Conservation (phyloP, 169 alveolate species). For the Plasmodium vivax region DNA sequence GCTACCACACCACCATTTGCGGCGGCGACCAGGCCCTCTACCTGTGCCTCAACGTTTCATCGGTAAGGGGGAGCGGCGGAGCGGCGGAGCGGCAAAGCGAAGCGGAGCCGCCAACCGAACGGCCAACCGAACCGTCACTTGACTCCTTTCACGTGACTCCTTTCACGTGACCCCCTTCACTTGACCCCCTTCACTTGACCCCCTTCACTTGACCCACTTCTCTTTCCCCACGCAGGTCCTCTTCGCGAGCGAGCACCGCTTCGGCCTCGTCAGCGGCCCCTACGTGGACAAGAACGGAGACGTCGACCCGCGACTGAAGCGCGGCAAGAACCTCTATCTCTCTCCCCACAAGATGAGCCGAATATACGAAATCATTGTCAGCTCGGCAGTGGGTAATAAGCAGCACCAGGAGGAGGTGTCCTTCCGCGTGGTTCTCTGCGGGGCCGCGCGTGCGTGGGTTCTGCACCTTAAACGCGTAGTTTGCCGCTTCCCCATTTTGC, state of each 20-base stretch:
- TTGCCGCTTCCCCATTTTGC: neutral
- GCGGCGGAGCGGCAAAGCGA: neutral
- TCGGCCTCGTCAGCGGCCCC: conserved; percentile 42
- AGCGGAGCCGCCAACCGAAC: neutral
- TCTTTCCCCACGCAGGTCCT: conserved; percentile 6
- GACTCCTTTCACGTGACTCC: neutral
- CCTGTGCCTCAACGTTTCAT: conserved; percentile 48
- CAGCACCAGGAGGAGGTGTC: neutral
- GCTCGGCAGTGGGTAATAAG: conserved; percentile 50
- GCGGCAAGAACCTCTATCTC: conserved; percentile 59
- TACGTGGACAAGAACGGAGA: conserved; percentile 71
- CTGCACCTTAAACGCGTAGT: neutral
- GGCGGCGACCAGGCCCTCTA: conserved; percentile 67
- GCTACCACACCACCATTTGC: conserved; percentile 54
- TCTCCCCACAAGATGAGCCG: conserved; percentile 30
- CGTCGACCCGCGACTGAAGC: conserved; percentile 36
- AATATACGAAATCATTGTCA: conserved; percentile 36
- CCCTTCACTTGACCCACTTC: neutral
- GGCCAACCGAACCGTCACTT: neutral
- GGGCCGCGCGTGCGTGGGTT: neutral
- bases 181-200: neutral
- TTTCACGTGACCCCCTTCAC: neutral
- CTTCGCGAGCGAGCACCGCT: conserved; percentile 49
- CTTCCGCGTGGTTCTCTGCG: too few species aligned
- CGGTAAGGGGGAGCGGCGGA: conserved; percentile 7